A percentile compares a stretch with the other conserved stretches of the same genome.
phyloP scores from a whole-genome alignment of 164 flowering plant genomes.

The Santalum album region DNA sequence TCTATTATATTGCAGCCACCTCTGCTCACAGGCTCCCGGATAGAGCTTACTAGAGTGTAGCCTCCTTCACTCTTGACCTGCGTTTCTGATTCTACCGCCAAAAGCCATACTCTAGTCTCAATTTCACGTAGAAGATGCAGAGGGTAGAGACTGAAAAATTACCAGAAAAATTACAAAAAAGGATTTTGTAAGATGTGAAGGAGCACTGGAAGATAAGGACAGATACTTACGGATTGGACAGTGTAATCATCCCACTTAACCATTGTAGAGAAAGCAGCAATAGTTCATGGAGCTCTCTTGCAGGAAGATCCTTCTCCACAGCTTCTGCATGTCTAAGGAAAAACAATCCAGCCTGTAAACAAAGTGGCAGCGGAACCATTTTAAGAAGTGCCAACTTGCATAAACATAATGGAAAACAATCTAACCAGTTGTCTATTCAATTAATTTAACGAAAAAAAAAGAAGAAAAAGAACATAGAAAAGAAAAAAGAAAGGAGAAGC shows the following conservation, averaged over 20 bases:
- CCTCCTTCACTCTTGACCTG: conserved; percentile 63
- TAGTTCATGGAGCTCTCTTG: conserved; percentile 78
- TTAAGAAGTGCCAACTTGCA: too few species aligned
- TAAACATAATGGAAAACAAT: too few species aligned
- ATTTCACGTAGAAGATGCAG: conserved; percentile 92
- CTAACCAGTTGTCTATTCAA: too few species aligned
- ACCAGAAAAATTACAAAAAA: conserved; percentile 5
- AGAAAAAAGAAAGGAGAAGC: not conserved
- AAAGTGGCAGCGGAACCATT: conserved; percentile 4
- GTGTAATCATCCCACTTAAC: conserved; percentile 86
- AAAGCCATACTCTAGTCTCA: conserved; percentile 97
- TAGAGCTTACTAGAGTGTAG: conserved; percentile 23
- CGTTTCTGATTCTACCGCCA: conserved; percentile 97
- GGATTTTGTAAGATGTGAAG: conserved; percentile 1
- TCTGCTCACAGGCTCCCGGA: conserved; percentile 28
- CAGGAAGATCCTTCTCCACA: conserved; percentile 85
- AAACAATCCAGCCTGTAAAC: conserved; percentile 83
- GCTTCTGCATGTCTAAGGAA: conserved; percentile 96
- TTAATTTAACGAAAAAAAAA: too few species aligned
- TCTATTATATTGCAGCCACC: conserved; percentile 63
- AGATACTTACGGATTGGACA: conserved; percentile 63
- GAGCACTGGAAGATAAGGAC: conserved; percentile 4
- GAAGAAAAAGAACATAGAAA: too few species aligned
- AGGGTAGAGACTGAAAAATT: conserved; percentile 66
- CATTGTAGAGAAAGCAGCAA: conserved; percentile 87